A percentile compares a stretch with the other conserved stretches of the same genome.
phyloP scores from a whole-genome alignment of 106 monocot species.

The Apostasia ramifera region DNA sequence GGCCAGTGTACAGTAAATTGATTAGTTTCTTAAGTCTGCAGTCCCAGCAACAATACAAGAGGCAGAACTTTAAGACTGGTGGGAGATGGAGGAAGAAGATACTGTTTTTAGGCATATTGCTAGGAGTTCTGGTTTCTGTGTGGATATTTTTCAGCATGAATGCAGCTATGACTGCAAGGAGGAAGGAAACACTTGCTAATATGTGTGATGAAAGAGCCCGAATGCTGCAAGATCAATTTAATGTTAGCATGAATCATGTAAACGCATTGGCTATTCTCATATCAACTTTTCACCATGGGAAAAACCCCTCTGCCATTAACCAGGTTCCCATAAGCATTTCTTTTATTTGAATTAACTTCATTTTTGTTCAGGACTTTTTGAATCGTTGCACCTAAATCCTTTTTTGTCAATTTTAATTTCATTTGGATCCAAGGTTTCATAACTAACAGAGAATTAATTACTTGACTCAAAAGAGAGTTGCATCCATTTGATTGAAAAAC shows the following conservation, averaged over 20 bases:
- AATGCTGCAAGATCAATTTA: conserved; percentile 92
- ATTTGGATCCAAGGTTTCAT: too few species aligned
- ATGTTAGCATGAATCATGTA: conserved; percentile 97
- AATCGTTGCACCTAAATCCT: too few species aligned
- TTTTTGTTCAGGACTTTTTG: too few species aligned
- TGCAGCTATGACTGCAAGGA: conserved; percentile 52
- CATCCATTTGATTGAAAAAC: too few species aligned
- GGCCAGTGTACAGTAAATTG: conserved; percentile 3
- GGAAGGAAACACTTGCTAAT: conserved; percentile 62
- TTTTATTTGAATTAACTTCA: too few species aligned
- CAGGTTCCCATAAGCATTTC: conserved; percentile 34
- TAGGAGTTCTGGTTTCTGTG: conserved; percentile 48
- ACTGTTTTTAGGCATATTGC: conserved; percentile 42
- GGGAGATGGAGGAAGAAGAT: conserved; percentile 64
- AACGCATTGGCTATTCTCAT: conserved; percentile 78
- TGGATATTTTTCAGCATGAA: conserved; percentile 80
- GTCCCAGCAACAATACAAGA: conserved; percentile 16
- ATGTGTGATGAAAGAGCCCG: conserved; percentile 97
- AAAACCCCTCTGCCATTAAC: conserved; percentile 76
- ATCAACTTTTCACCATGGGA: conserved; percentile 90
- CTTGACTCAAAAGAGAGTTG: too few species aligned
- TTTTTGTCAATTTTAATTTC: too few species aligned
- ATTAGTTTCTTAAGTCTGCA: conserved; percentile 14
- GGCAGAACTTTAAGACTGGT: conserved; percentile 29
- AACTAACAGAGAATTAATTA: too few species aligned